Evolutionary conservation across 768 basidiomycete species (phyloP).

Genomic region (Sarcomyxa edulis): DNA sequence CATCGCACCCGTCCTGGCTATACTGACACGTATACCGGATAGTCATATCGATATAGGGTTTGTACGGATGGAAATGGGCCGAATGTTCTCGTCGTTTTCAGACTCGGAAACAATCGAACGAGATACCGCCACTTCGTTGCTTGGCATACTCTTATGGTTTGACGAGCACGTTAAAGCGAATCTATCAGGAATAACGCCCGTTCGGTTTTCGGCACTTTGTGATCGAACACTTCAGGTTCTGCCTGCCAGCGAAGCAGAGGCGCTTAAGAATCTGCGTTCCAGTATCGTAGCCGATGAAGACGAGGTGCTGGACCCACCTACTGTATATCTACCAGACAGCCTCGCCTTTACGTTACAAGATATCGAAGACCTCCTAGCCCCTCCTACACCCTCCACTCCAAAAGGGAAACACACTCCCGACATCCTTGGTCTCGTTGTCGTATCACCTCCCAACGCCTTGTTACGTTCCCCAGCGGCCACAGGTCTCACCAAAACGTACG

Average conservation of each 20-base stretch:
- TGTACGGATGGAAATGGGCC: slow-evolving; percentile 29
- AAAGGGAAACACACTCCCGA: slow-evolving; percentile 36
- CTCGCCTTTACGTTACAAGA: slow-evolving; percentile 41
- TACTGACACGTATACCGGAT: too few species aligned
- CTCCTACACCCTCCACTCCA: slow-evolving; percentile 48
- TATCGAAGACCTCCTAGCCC: slow-evolving; percentile 43
- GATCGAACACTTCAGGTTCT: slow-evolving; percentile 25
- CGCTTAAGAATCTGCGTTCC: slow-evolving; percentile 15
- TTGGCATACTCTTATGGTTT: slow-evolving; percentile 56
- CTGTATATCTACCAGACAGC: slow-evolving; percentile 19
- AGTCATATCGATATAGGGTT: slow-evolving; percentile 21
- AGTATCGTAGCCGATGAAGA: slow-evolving; percentile 37
- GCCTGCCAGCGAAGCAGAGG: slow-evolving; percentile 9
- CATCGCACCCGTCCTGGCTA: too few species aligned
- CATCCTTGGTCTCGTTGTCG: slow-evolving; percentile 51
- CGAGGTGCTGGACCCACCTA: slow-evolving; percentile 20
- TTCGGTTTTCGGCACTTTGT: slow-evolving; percentile 42
- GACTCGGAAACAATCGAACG: slow-evolving; percentile 22
- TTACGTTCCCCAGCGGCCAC: slow-evolving; percentile 69
- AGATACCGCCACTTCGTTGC: slow-evolving; percentile 30
- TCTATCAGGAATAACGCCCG: slow-evolving; percentile 40
- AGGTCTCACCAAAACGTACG: slow-evolving; percentile 78
- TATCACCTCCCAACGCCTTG: slow-evolving; percentile 67
- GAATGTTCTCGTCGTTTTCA: slow-evolving; percentile 23
- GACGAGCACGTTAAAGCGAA: slow-evolving; percentile 35